These are phyloP conservation scores for Hanseniaspora clermontiae DNA, from an alignment of 805 yeast species.

Conservation along the genomic window DNA sequence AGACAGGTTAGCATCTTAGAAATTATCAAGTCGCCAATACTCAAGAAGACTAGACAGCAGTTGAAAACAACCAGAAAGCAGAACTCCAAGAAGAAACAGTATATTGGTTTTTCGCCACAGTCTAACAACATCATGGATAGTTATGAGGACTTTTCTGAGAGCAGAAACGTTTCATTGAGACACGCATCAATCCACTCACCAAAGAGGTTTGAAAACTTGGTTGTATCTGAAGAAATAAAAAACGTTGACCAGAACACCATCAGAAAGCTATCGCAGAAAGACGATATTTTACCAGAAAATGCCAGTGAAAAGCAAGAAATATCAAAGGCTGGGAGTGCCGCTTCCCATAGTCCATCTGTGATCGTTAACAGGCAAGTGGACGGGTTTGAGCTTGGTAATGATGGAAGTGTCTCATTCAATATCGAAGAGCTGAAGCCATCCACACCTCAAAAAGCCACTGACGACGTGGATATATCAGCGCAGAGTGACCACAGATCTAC, in stretches of 20 bases:
- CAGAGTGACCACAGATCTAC: background rate
- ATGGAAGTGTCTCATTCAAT: background rate
- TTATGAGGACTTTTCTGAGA: background rate
- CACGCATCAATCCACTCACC: constrained; percentile 9
- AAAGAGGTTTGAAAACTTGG: background rate
- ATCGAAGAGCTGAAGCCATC: background rate
- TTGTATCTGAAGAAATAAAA: background rate
- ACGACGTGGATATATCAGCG: background rate
- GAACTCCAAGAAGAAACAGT: background rate
- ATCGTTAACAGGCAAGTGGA: background rate
- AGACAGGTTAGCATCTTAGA: constrained; percentile 1
- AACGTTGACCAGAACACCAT: background rate
- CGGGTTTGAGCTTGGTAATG: background rate
- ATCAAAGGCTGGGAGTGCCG: background rate
- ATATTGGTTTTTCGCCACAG: background rate
- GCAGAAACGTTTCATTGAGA: constrained; percentile 4
- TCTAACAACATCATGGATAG: constrained; percentile 1
- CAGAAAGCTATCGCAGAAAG: background rate
- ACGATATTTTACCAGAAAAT: background rate
- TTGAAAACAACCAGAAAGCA: background rate
- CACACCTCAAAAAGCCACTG: background rate
- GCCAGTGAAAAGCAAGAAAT: background rate
- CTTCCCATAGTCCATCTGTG: background rate
- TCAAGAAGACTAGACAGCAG: background rate
- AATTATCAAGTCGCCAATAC: background rate